Percentiles rank a stretch among this genome's conserved stretches.
These are phyloP conservation scores for Zea mays DNA, from an alignment of 176 grass and related monocot genomes.

Conservation along the genomic window DNA sequence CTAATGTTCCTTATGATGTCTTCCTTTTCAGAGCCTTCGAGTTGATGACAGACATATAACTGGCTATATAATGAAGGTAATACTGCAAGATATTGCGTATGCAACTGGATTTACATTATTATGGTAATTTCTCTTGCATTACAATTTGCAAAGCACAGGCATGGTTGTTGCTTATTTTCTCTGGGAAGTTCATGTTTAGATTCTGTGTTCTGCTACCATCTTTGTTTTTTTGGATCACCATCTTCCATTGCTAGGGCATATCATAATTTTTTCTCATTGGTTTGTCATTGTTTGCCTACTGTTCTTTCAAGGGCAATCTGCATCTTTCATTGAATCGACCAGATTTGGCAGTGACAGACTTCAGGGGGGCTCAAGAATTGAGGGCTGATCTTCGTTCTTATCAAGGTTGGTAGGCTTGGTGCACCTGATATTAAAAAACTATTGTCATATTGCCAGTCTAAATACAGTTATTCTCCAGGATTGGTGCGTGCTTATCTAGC, in stretches of 20 bases:
- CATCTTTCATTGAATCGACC: slow-evolving; percentile 84
- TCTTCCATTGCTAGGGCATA: slow-evolving; percentile 3
- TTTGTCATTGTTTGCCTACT: slow-evolving; percentile 31
- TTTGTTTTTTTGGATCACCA: background rate
- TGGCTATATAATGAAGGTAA: slow-evolving; percentile 99
- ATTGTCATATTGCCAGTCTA: background rate
- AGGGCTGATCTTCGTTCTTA: slow-evolving; percentile 93
- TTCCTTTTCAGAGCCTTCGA: slow-evolving; percentile 68
- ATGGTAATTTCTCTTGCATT: slow-evolving; percentile 8
- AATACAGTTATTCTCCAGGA: slow-evolving; percentile 47
- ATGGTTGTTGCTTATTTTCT: slow-evolving; percentile 22
- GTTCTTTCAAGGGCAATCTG: slow-evolving; percentile 68
- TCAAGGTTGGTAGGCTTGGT: slow-evolving; percentile 60
- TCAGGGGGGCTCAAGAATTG: slow-evolving; percentile 91
- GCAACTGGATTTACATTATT: slow-evolving; percentile 14
- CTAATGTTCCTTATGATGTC: slow-evolving; percentile 30
- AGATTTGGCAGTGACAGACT: slow-evolving; percentile 84
- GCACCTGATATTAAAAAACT: slow-evolving; percentile 11
- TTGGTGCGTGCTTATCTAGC: slow-evolving; percentile 84
- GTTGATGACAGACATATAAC: slow-evolving; percentile 96
- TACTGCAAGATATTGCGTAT: slow-evolving; percentile 28
- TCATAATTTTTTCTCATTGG: slow-evolving; percentile 3
- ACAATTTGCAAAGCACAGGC: slow-evolving; percentile 15
- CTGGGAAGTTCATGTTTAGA: background rate
- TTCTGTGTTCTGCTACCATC: slow-evolving; percentile 16